Evolutionary conservation across 345 rosid genomes (phyloP).

Genomic region (Eutrema japonicum): DNA sequence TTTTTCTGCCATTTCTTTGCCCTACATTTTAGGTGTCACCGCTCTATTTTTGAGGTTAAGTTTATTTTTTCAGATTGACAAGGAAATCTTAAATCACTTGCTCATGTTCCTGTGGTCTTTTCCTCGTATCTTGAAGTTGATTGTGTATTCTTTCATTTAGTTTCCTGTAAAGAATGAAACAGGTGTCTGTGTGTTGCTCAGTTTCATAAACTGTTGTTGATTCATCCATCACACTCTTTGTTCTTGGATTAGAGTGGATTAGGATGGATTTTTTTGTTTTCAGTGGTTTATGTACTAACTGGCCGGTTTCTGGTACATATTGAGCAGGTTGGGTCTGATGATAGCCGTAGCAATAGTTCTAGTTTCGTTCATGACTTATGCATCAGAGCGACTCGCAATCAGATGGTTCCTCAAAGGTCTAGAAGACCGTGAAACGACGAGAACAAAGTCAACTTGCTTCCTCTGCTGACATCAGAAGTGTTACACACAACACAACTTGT

Average conservation of each 20-base stretch:
- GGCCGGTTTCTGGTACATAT: not conserved
- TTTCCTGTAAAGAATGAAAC: not conserved
- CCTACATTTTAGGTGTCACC: constrained; percentile 73
- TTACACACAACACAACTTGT: constrained; percentile 16
- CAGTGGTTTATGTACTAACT: constrained; percentile 21
- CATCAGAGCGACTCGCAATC: constrained; percentile 78
- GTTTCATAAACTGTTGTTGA: not conserved
- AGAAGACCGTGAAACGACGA: constrained; percentile 61
- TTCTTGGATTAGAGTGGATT: constrained; percentile 8
- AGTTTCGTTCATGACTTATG: constrained; percentile 90
- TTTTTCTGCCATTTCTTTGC: constrained; percentile 66
- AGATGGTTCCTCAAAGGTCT: constrained; percentile 70
- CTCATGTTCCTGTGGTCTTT: constrained; percentile 22
- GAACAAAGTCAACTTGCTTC: constrained; percentile 55
- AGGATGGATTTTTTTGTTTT: not conserved
- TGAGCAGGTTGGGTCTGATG: constrained; percentile 84
- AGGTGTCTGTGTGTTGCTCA: not conserved
- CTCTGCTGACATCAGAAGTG: constrained; percentile 45
- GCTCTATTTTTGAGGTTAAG: constrained; percentile 83
- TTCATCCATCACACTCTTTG: not conserved
- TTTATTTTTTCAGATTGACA: not conserved
- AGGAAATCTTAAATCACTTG: constrained; percentile 2
- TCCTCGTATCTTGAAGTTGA: constrained; percentile 10
- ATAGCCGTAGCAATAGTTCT: constrained; percentile 72
- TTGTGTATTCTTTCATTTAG: not conserved